Evolutionary conservation across 306 rosid genomes (phyloP).

Genomic region (Prosopis cineraria): DNA sequence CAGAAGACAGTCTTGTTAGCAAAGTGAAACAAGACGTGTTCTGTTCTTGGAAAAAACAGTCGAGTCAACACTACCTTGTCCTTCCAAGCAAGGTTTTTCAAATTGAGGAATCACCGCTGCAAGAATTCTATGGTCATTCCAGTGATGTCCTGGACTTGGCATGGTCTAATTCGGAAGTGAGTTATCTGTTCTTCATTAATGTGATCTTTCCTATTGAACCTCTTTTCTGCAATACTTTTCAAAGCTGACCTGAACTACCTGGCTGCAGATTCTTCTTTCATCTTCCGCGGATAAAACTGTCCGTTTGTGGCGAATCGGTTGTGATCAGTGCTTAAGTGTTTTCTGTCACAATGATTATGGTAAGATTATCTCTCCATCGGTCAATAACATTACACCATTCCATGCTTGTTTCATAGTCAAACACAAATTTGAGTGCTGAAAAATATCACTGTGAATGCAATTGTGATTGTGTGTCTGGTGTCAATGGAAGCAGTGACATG

Average conservation of each 20-base stretch:
- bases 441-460: neutral
- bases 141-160: slow-evolving; percentile 86
- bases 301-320: slow-evolving; percentile 78
- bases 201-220: slow-evolving; percentile 1
- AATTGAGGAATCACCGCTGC: slow-evolving; percentile 71
- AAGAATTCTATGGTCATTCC: slow-evolving; percentile 73
- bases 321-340: slow-evolving; percentile 50
- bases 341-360: slow-evolving; percentile 84
- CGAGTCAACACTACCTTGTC: slow-evolving; percentile 44
- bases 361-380: slow-evolving; percentile 18
- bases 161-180: slow-evolving; percentile 90
- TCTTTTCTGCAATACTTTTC: neutral
- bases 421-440: neutral
- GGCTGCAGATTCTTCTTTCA: slow-evolving; percentile 78
- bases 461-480: slow-evolving; percentile 14
- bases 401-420: neutral
- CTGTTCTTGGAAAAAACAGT: slow-evolving; percentile 45
- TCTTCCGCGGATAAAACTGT: slow-evolving; percentile 93
- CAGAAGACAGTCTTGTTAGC: slow-evolving; percentile 34
- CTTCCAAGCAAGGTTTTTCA: slow-evolving; percentile 72
- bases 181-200: slow-evolving; percentile 27
- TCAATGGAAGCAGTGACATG: slow-evolving; percentile 73
- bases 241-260: slow-evolving; percentile 33
- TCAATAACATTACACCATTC: neutral
- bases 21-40: slow-evolving; percentile 46